phyloP scores from a whole-genome alignment of 2,329 filamentous ascomycete genomes.

The Drechslerella stenobrocha region DNA sequence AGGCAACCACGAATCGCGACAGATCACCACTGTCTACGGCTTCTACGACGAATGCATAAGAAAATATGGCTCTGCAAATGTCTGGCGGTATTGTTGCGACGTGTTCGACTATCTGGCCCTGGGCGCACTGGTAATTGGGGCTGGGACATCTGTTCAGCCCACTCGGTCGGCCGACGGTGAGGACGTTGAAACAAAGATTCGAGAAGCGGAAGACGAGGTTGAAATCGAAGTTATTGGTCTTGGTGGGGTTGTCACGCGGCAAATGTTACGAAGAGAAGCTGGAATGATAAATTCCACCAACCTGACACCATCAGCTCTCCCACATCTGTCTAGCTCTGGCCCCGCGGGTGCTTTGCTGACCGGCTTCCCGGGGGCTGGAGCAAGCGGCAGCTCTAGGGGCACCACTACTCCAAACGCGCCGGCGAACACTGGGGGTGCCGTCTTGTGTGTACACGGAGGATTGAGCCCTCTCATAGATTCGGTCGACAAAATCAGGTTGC shows the following conservation, averaged over 20 bases:
- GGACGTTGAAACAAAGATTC: slow-evolving; percentile 53
- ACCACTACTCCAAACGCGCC: slow-evolving; percentile 35
- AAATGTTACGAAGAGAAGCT: slow-evolving; percentile 62
- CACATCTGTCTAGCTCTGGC: slow-evolving; percentile 38
- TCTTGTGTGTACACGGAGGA: slow-evolving; percentile 94
- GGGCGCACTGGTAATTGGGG: slow-evolving; percentile 86
- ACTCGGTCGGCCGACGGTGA: slow-evolving; percentile 56
- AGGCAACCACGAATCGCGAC: slow-evolving; percentile 92
- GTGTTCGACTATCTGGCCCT: slow-evolving; percentile 96
- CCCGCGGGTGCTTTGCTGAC: slow-evolving; percentile 53
- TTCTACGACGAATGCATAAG: slow-evolving; percentile 97
- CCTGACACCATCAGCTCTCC: slow-evolving; percentile 44
- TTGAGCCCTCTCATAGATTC: slow-evolving; percentile 87
- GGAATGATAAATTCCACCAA: slow-evolving; percentile 64
- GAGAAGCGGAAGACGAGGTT: slow-evolving; percentile 68
- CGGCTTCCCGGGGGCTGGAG: slow-evolving; percentile 65
- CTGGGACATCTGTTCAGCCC: slow-evolving; percentile 67
- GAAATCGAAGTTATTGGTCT: slow-evolving; percentile 80
- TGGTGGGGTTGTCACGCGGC: slow-evolving; percentile 56
- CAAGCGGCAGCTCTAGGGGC: slow-evolving; percentile 27
- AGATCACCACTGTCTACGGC: slow-evolving; percentile 96
- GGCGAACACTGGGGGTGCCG: slow-evolving; percentile 67
- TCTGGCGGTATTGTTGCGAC: slow-evolving; percentile 96
- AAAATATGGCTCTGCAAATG: slow-evolving; percentile 95
- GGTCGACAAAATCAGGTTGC: slow-evolving; percentile 90